These are phyloP conservation scores for Xylaria sp. DNA, from an alignment of 2,329 filamentous ascomycete species.

Conservation along the genomic window DNA sequence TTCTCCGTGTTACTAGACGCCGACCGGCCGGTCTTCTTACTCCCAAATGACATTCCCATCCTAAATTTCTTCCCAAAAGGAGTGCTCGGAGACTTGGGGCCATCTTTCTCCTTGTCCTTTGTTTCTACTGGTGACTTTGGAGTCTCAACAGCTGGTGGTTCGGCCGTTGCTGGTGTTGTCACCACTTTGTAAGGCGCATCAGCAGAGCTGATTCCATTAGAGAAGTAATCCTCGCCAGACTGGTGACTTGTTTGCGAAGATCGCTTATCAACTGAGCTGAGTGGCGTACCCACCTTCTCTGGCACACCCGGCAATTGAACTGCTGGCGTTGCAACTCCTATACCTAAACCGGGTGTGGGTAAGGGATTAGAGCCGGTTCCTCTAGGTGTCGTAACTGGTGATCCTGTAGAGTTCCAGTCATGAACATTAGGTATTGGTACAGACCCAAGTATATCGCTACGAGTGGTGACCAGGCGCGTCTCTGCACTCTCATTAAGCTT, in stretches of 20 bases:
- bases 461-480: constrained; percentile 66
- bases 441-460: constrained; percentile 68
- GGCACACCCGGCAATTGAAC: constrained; percentile 60
- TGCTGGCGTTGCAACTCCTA: constrained; percentile 78
- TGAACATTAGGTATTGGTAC: constrained; percentile 59
- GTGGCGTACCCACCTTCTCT: constrained; percentile 58
- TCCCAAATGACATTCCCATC: constrained; percentile 71
- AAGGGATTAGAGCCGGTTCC: constrained; percentile 72
- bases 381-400: constrained; percentile 68
- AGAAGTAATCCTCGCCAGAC: constrained; percentile 84
- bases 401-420: constrained; percentile 57
- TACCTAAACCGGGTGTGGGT: constrained; percentile 80
- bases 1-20: constrained; percentile 76
- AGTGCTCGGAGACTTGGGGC: constrained; percentile 67
- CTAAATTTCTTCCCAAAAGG: constrained; percentile 57
- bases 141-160: constrained; percentile 55
- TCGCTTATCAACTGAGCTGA: constrained; percentile 65
- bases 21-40: constrained; percentile 83
- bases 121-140: constrained; percentile 67
- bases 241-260: constrained; percentile 67
- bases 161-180: constrained; percentile 58
- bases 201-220: constrained; percentile 65
- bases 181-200: constrained; percentile 60
- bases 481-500: constrained; percentile 72
- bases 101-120: constrained; percentile 64